Percentiles rank a stretch among this genome's conserved stretches.
Evolutionary conservation across 2,329 filamentous ascomycete species (phyloP).

Genomic region (Hysterium pulicare): DNA sequence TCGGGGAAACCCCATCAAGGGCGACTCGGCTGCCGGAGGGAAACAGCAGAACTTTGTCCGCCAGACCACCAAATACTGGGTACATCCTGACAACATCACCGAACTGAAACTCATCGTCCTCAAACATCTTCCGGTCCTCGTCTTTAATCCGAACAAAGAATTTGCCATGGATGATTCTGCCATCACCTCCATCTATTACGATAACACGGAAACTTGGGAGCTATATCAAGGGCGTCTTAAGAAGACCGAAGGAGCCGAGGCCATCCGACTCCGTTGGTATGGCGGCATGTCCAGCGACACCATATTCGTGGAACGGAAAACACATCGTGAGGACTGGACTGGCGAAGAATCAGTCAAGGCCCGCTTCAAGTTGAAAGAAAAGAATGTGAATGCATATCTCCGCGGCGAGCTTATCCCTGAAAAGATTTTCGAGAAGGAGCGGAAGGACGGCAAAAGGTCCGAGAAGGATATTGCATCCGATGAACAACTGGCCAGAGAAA

Average conservation of each 20-base stretch:
- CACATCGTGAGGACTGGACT: constrained; percentile 97
- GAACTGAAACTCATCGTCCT: constrained; percentile 97
- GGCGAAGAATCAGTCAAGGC: constrained; percentile 99
- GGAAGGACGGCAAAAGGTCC: constrained; percentile 91
- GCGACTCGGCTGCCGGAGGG: constrained; percentile 87
- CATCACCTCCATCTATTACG: constrained; percentile 98
- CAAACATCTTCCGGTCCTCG: constrained; percentile 93
- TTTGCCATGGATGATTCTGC: constrained; percentile 87
- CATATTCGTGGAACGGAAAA: constrained; percentile 97
- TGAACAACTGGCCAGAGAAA: constrained; percentile 82
- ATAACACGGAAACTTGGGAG: constrained; percentile 91
- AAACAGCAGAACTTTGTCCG: constrained; percentile 93
- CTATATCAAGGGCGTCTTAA: constrained; percentile 91
- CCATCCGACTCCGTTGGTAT: constrained; percentile 95
- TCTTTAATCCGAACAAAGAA: constrained; percentile 96
- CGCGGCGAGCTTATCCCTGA: constrained; percentile 78
- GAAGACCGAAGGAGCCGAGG: constrained; percentile 96
- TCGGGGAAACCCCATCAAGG: constrained; percentile 85
- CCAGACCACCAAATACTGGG: constrained; percentile 99
- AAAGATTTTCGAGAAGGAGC: constrained; percentile 92
- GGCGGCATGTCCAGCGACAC: constrained; percentile 93
- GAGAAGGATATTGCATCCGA: constrained; percentile 88
- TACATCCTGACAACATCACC: constrained; percentile 96
- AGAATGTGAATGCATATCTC: constrained; percentile 91
- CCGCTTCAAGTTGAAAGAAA: constrained; percentile 91